Conservation (phyloP, 495 filamentous ascomycete genomes). For the Penicillium paxilli region DNA sequence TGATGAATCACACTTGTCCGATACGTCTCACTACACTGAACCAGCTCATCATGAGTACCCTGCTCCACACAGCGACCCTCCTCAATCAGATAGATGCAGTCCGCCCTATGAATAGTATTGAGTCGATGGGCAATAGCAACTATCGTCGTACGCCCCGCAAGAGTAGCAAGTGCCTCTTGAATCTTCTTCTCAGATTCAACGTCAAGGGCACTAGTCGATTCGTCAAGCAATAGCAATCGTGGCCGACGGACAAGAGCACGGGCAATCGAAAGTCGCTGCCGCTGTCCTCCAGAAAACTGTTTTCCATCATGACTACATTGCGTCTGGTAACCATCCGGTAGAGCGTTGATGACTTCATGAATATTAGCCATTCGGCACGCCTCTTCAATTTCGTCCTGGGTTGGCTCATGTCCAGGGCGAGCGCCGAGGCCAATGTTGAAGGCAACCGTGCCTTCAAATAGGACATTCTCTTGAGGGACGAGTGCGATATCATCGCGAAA, state of each 20-base stretch:
- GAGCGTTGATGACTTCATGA: constrained; percentile 53
- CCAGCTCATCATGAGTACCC: constrained; percentile 68
- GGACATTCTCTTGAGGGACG: constrained; percentile 54
- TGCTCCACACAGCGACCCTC: constrained; percentile 63
- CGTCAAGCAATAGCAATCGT: constrained; percentile 68
- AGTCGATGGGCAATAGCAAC: constrained; percentile 76
- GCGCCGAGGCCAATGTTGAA: constrained; percentile 57
- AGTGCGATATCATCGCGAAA: constrained; percentile 54
- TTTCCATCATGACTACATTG: constrained; percentile 63
- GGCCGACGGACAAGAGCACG: constrained; percentile 70
- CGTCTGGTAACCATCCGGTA: constrained; percentile 65
- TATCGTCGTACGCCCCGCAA: constrained; percentile 69
- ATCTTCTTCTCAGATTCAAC: constrained; percentile 69
- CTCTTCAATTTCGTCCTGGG: constrained; percentile 52
- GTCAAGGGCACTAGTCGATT: constrained; percentile 73
- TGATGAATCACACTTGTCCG: constrained; percentile 49
- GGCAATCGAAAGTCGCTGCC: constrained; percentile 75
- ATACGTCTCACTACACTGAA: constrained; percentile 60
- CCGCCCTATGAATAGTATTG: constrained; percentile 71
- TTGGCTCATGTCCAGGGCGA: constrained; percentile 38
- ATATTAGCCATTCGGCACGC: constrained; percentile 58
- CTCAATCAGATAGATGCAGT: constrained; percentile 73
- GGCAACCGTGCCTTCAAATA: constrained; percentile 52
- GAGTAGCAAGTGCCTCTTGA: constrained; percentile 63
- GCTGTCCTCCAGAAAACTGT: constrained; percentile 70